Conservation (phyloP, 345 rosid species). For the Dipteronia dyeriana region DNA sequence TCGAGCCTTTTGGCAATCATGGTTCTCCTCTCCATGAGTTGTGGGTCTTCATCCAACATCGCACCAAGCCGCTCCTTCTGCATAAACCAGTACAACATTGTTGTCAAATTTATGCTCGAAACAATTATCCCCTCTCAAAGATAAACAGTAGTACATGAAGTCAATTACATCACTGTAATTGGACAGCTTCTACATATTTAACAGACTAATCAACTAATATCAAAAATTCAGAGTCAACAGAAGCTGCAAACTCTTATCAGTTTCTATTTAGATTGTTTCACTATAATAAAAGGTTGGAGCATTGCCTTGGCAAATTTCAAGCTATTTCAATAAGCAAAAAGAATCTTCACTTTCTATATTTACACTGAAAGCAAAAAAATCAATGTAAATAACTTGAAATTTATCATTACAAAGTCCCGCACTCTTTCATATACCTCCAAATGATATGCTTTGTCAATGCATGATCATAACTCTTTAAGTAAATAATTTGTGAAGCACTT, state of each 20-base stretch:
- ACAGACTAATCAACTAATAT: neutral
- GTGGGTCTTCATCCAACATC: slow-evolving; percentile 98
- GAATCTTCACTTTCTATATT: neutral
- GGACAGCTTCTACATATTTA: neutral
- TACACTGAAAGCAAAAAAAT: neutral
- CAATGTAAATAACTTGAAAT: neutral
- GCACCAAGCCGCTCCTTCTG: slow-evolving; percentile 90
- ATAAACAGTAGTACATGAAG: neutral
- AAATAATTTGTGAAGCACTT: too few species aligned
- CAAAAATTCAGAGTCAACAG: neutral
- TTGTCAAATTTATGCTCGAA: neutral
- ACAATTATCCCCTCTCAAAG: neutral
- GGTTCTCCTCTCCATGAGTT: slow-evolving; percentile 84
- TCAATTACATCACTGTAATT: too few species aligned
- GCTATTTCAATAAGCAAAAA: neutral
- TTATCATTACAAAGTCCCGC: neutral
- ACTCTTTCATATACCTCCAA: neutral
- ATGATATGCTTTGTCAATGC: too few species aligned
- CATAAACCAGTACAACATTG: slow-evolving; percentile 16
- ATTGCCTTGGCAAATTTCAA: too few species aligned
- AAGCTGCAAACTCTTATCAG: too few species aligned
- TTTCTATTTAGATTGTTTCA: too few species aligned
- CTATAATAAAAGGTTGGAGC: too few species aligned
- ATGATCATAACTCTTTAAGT: too few species aligned
- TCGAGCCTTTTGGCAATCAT: slow-evolving; percentile 83